A percentile compares a stretch with the other conserved stretches of the same genome.
phyloP scores from a whole-genome alignment of 192 early-diverging fungal species.

The Obelidium mucronatum region DNA sequence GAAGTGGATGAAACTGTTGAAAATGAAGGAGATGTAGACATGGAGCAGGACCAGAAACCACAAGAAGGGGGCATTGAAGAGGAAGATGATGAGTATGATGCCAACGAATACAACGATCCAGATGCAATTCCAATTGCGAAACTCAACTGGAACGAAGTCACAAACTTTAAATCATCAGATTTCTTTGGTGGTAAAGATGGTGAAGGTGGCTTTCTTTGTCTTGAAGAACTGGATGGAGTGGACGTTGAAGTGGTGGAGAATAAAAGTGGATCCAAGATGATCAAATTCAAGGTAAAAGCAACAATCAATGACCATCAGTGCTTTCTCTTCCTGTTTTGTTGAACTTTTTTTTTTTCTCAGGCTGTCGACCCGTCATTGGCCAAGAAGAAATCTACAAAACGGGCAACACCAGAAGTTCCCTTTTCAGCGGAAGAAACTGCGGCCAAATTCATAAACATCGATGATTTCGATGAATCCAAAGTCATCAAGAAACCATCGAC shows the following conservation, averaged over 20 bases:
- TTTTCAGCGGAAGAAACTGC: slow-evolving; percentile 35
- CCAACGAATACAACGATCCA: background rate
- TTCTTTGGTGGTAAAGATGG: slow-evolving; percentile 49
- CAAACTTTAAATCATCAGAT: background rate
- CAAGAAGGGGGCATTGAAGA: background rate
- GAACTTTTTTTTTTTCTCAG: background rate
- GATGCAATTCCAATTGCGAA: background rate
- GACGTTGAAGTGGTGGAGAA: slow-evolving; percentile 77
- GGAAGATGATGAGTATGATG: background rate
- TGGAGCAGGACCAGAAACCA: background rate
- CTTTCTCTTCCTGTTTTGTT: background rate
- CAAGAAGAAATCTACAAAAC: background rate
- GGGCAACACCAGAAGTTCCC: slow-evolving; percentile 22
- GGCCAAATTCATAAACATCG: slow-evolving; percentile 72
- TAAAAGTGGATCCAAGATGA: slow-evolving; percentile 65
- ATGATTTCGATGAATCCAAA: slow-evolving; percentile 76
- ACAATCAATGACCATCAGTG: background rate
- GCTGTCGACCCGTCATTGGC: no score
- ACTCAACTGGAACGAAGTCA: slow-evolving; percentile 13
- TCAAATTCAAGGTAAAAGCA: slow-evolving; percentile 73
- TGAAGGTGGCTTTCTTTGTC: slow-evolving; percentile 82
- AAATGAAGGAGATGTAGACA: background rate
- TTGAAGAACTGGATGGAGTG: slow-evolving; percentile 89
- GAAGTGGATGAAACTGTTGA: background rate
- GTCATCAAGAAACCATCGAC: background rate